Percentiles rank a stretch among this genome's conserved stretches.
These are phyloP conservation scores for Vigna reflexopilosa DNA, from an alignment of 306 rosid species.

Conservation along the genomic window DNA sequence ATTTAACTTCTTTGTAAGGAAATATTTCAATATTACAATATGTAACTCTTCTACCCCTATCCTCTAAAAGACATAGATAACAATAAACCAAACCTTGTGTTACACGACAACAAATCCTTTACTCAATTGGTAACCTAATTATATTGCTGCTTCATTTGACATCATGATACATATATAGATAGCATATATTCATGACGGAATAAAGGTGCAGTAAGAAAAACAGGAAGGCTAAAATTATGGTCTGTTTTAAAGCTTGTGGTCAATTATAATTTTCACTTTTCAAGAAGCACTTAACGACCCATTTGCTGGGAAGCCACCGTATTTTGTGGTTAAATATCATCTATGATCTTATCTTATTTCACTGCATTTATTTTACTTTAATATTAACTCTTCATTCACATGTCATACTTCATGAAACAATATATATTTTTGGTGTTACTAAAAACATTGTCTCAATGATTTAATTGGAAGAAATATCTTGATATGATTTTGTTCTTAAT, in stretches of 20 bases:
- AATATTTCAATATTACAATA: background rate
- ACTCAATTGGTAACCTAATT: constrained; percentile 35
- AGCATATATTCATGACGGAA: constrained; percentile 15
- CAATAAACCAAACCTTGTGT: background rate
- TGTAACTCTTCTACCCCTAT: constrained; percentile 1
- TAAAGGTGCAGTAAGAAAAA: background rate
- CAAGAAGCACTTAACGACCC: constrained; percentile 16
- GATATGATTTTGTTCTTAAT: no score
- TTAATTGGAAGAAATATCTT: no score
- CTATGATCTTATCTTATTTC: no score
- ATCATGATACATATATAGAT: background rate
- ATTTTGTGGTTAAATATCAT: background rate
- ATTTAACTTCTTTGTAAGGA: background rate
- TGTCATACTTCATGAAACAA: no score
- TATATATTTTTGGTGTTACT: no score
- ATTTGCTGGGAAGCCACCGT: constrained; percentile 3
- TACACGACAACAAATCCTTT: background rate
- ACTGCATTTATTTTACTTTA: no score
- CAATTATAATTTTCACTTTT: constrained; percentile 22
- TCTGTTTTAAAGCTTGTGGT: constrained; percentile 13
- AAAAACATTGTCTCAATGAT: no score
- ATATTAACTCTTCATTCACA: no score
- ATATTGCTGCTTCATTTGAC: background rate
- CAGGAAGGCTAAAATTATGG: background rate
- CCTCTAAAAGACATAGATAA: background rate